Evolutionary conservation across 2,329 filamentous ascomycete species (phyloP).

Genomic region (Beauveria pseudobassiana): DNA sequence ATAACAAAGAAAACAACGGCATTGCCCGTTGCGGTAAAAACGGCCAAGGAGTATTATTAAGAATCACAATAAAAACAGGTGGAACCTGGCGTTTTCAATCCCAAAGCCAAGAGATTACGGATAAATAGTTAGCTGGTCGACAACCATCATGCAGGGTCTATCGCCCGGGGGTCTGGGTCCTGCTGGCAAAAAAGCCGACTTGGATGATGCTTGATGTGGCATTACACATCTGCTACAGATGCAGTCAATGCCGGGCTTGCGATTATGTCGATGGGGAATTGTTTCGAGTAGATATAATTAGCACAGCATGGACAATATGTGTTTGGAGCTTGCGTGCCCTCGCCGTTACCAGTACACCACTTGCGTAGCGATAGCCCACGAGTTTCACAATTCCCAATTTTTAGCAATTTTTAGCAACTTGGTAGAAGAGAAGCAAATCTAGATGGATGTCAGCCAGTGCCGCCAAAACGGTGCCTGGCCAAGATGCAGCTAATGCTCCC

Average conservation of each 20-base stretch:
- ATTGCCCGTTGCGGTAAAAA: too few relatives aligned
- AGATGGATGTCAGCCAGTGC: background rate
- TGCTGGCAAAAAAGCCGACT: background rate
- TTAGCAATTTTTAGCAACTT: too few relatives aligned
- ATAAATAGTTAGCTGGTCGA: background rate
- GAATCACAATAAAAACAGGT: background rate
- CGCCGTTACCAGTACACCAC: background rate
- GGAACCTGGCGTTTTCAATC: background rate
- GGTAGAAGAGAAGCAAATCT: background rate
- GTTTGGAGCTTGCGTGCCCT: background rate
- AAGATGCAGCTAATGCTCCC: background rate
- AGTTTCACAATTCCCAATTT: background rate
- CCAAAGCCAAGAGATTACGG: conserved; percentile 6
- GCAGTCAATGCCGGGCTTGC: background rate
- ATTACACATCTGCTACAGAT: background rate
- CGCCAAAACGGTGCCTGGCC: background rate
- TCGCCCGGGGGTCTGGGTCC: background rate
- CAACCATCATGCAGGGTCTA: background rate
- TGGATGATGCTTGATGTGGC: background rate
- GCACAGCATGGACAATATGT: background rate
- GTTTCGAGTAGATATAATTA: conserved; percentile 6
- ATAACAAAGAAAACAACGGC: too few relatives aligned
- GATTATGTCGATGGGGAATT: background rate
- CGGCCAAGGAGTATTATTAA: background rate
- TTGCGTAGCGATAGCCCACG: too few relatives aligned